phyloP scores from a whole-genome alignment of 2,329 filamentous ascomycete species.

The Pleomassaria siparia region DNA sequence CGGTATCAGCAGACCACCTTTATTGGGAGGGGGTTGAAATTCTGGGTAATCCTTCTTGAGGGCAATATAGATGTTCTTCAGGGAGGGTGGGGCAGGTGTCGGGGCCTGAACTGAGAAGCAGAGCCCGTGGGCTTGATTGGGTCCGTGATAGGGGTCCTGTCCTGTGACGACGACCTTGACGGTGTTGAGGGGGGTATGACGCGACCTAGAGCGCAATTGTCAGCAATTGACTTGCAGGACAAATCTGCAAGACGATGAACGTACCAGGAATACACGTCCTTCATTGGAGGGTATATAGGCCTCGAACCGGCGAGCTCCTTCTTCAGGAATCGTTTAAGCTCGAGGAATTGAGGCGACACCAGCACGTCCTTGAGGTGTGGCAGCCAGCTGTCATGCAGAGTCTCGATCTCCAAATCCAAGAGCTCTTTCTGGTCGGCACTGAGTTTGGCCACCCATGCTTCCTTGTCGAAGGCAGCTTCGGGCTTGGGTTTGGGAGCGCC shows the following conservation, averaged over 20 bases:
- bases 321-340: conserved; percentile 84
- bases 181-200: conserved; percentile 81
- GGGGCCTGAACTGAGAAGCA: conserved; percentile 94
- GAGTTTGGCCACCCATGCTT: conserved; percentile 80
- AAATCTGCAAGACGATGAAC: conserved; percentile 18
- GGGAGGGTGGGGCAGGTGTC: conserved; percentile 82
- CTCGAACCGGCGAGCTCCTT: conserved; percentile 71
- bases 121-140: conserved; percentile 93
- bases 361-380: conserved; percentile 86
- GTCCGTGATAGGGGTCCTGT: conserved; percentile 96
- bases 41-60: conserved; percentile 85
- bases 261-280: conserved; percentile 95
- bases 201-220: conserved; percentile 65
- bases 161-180: conserved; percentile 94
- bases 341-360: conserved; percentile 74
- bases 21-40: conserved; percentile 74
- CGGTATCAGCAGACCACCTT: conserved; percentile 79
- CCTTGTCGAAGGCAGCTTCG: conserved; percentile 72
- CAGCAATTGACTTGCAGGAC: conserved; percentile 14
- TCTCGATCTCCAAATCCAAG: conserved; percentile 87
- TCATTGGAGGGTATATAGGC: conserved; percentile 82
- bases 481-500: conserved; percentile 56
- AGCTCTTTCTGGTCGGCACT: conserved; percentile 79
- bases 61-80: conserved; percentile 90
- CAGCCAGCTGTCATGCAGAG: conserved; percentile 89